phyloP scores from a whole-genome alignment of 768 basidiomycete genomes.

The Asterophora parasitica region DNA sequence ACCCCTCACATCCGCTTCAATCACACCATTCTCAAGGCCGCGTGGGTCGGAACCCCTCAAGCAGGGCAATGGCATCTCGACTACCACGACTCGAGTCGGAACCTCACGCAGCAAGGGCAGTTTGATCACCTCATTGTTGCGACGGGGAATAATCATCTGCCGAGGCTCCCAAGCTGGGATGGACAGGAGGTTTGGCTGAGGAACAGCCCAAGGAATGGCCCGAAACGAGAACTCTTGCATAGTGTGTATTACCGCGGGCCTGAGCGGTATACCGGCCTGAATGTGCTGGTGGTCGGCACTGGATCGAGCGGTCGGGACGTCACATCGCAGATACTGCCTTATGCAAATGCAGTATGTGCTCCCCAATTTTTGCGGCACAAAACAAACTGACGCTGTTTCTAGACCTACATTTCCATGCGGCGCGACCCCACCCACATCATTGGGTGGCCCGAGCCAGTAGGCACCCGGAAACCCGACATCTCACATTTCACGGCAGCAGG shows the following conservation, averaged over 20 bases:
- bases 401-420: slow-evolving; percentile 31
- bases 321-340: slow-evolving; percentile 34
- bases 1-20: slow-evolving; percentile 35
- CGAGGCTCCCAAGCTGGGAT: slow-evolving; percentile 37
- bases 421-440: slow-evolving; percentile 16
- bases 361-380: background rate
- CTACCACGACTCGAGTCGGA: slow-evolving; percentile 22
- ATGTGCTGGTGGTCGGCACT: slow-evolving; percentile 40
- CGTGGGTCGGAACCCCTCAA: slow-evolving; percentile 36
- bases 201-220: slow-evolving; percentile 11
- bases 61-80: slow-evolving; percentile 36
- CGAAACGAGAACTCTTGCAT: slow-evolving; percentile 40
- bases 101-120: slow-evolving; percentile 9
- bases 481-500: slow-evolving; percentile 40
- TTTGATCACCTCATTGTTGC: slow-evolving; percentile 56
- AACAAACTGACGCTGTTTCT: too few species aligned
- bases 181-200: slow-evolving; percentile 49
- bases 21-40: slow-evolving; percentile 36
- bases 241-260: slow-evolving; percentile 51
- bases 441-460: slow-evolving; percentile 15
- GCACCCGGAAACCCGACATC: slow-evolving; percentile 39
- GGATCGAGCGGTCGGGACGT: slow-evolving; percentile 49
- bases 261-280: slow-evolving; percentile 34
- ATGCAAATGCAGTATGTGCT: slow-evolving; percentile 37
- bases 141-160: slow-evolving; percentile 52